A percentile compares a stretch with the other conserved stretches of the same genome.
These are phyloP conservation scores for Spizellomyces punctatus DNA, from an alignment of 192 early-diverging fungal genomes.

Conservation along the genomic window DNA sequence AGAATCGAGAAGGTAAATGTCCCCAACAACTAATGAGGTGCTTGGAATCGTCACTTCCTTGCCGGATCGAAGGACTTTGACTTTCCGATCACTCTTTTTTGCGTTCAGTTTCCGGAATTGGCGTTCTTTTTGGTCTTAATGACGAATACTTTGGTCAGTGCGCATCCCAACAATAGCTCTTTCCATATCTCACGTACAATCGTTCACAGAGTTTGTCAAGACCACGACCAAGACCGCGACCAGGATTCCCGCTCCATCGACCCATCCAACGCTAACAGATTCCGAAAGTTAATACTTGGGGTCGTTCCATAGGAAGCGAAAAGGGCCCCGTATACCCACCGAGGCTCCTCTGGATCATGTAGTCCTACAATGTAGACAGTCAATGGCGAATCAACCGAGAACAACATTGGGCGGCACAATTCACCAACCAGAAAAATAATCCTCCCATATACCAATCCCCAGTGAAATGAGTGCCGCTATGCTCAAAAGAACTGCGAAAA, in stretches of 20 bases:
- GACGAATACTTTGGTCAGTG: too few species aligned
- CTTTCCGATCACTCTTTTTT: slow-evolving; percentile 27
- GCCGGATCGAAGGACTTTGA: slow-evolving; percentile 70
- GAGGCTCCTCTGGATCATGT: slow-evolving; percentile 45
- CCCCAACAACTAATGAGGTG: slow-evolving; percentile 84
- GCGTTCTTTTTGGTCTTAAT: slow-evolving; percentile 3
- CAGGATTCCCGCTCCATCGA: slow-evolving; percentile 79
- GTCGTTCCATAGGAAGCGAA: too few species aligned
- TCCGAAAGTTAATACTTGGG: too few species aligned
- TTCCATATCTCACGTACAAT: slow-evolving; percentile 24
- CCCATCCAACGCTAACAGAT: slow-evolving; percentile 34
- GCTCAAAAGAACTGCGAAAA: slow-evolving; percentile 64
- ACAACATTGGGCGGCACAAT: neutral
- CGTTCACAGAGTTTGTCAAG: slow-evolving; percentile 83
- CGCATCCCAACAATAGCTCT: too few species aligned
- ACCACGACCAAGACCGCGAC: slow-evolving; percentile 79
- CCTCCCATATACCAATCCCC: slow-evolving; percentile 66
- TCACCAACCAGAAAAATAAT: slow-evolving; percentile 3
- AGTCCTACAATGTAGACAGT: slow-evolving; percentile 50
- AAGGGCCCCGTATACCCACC: neutral
- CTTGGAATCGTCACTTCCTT: slow-evolving; percentile 69
- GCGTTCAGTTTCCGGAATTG: slow-evolving; percentile 47
- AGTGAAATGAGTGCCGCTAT: slow-evolving; percentile 82
- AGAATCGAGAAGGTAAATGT: slow-evolving; percentile 80
- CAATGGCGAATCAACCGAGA: neutral